phyloP scores from a whole-genome alignment of 2,329 filamentous ascomycete species.

The Xylaria sp. region DNA sequence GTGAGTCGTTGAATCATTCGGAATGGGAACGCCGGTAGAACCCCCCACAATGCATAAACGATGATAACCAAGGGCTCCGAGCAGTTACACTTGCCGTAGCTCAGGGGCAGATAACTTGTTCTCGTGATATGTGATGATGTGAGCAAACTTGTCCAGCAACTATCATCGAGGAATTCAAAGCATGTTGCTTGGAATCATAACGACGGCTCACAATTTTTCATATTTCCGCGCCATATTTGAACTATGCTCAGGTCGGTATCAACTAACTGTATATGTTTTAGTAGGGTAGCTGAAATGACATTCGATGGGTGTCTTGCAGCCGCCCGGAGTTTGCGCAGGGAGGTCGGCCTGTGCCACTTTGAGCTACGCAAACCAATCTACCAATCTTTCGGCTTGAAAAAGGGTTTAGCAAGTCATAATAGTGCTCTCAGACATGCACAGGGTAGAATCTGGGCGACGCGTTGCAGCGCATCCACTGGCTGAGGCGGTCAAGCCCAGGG shows the following conservation, averaged over 20 bases:
- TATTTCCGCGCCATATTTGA: neutral
- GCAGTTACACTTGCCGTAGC: conserved; percentile 73
- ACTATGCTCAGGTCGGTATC: neutral
- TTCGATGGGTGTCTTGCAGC: conserved; percentile 61
- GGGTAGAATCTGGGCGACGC: conserved; percentile 69
- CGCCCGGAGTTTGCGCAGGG: conserved; percentile 43
- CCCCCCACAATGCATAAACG: conserved; percentile 64
- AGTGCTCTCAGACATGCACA: conserved; percentile 41
- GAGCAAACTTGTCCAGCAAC: neutral
- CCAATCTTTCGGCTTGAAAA: conserved; percentile 30
- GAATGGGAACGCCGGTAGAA: conserved; percentile 48
- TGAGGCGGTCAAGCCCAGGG: conserved; percentile 53
- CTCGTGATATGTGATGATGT: conserved; percentile 71
- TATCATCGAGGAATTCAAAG: neutral
- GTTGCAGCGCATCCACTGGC: conserved; percentile 61
- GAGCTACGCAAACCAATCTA: conserved; percentile 55
- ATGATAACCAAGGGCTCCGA: conserved; percentile 63
- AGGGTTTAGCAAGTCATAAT: conserved; percentile 18
- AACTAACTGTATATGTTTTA: conserved; percentile 6
- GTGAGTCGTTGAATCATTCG: conserved; percentile 61
- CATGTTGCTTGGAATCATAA: neutral
- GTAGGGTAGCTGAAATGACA: conserved; percentile 67
- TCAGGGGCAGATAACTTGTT: conserved; percentile 62
- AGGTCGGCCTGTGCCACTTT: conserved; percentile 71
- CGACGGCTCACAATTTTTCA: neutral